phyloP scores from a whole-genome alignment of 176 grass and related monocot species.

The maize (Zea mays) region Zm-B73-REFERENCE-NAM-5.0 NC_050098.1:41572001-41572500 shows the following conservation, averaged over 20 bases:
- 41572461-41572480: not conserved
- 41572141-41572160: not conserved
- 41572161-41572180: not conserved
- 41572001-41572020: constrained; percentile 93
- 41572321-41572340: not conserved
- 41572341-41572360: constrained; percentile 75
- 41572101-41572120: not conserved
- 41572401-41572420: not conserved
- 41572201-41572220: constrained; percentile 90
- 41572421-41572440: not conserved
- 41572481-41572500: not conserved
- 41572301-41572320: constrained; percentile 12
- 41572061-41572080: constrained; percentile 93
- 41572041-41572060: constrained; percentile 97
- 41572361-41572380: constrained; percentile 92
- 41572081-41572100: constrained; percentile 84
- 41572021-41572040: constrained; percentile 98
- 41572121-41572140: not conserved
- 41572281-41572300: too few relatives aligned
- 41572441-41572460: not conserved
- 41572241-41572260: constrained; percentile 61
- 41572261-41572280: not conserved
- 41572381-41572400: constrained; percentile 45
- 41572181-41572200: constrained; percentile 84
- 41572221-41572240: constrained; percentile 81